Evolutionary conservation across 2,329 filamentous ascomycete species (phyloP).

Genomic region (Emydomyces testavorans): DNA sequence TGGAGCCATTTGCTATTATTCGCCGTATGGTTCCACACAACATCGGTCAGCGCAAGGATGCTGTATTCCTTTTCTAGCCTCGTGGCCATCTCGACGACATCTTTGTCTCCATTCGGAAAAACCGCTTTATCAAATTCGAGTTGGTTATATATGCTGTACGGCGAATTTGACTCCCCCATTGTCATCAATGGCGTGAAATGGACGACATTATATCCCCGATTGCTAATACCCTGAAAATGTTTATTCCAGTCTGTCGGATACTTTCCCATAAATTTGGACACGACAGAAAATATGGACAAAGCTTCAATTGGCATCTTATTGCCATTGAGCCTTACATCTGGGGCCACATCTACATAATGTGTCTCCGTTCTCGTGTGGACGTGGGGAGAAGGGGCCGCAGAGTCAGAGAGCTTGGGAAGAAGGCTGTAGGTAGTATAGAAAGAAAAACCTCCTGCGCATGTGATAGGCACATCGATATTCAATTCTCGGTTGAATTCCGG

Average conservation of each 20-base stretch:
- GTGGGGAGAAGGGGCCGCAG: conserved; percentile 34
- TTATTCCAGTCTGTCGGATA: conserved; percentile 84
- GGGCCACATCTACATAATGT: conserved; percentile 92
- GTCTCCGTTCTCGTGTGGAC: conserved; percentile 50
- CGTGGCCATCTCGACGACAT: conserved; percentile 63
- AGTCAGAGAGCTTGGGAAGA: conserved; percentile 60
- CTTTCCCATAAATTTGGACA: conserved; percentile 96
- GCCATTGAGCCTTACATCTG: conserved; percentile 62
- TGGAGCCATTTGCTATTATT: conserved; percentile 91
- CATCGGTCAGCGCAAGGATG: conserved; percentile 80
- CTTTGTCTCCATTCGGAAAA: conserved; percentile 76
- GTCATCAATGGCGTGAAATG: conserved; percentile 93
- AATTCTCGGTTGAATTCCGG: conserved; percentile 89
- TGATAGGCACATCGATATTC: conserved; percentile 77
- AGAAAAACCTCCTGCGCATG: conserved; percentile 73
- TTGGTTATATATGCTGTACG: conserved; percentile 94
- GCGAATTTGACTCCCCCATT: conserved; percentile 83
- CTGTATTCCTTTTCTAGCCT: conserved; percentile 78
- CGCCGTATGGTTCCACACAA: conserved; percentile 96
- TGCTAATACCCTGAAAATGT: conserved; percentile 76
- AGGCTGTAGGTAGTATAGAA: conserved; percentile 91
- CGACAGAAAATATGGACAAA: conserved; percentile 80
- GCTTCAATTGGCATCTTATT: conserved; percentile 69
- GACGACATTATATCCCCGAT: conserved; percentile 95
- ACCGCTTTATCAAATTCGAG: conserved; percentile 67